Conservation (phyloP, 164 flowering plant species). For the Piper betle region DNA sequence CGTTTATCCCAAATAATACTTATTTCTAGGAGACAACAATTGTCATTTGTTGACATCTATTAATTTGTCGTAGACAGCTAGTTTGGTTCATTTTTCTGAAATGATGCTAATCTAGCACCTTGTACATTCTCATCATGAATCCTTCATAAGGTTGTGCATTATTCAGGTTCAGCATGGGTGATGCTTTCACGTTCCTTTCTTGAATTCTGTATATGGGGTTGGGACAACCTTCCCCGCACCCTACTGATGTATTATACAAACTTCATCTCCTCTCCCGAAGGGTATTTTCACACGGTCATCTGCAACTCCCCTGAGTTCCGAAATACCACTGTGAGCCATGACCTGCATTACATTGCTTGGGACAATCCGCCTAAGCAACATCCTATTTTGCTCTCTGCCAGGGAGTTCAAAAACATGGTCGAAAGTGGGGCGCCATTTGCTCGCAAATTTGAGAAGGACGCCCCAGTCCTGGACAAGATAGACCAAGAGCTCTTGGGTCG, state of each 20-base stretch:
- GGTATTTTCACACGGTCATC: conserved; percentile 92
- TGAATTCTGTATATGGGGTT: conserved; percentile 91
- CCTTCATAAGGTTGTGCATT: not conserved
- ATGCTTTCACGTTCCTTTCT: conserved; percentile 66
- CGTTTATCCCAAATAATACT: not conserved
- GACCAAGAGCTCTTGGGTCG: conserved; percentile 68
- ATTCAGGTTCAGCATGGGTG: conserved; percentile 93
- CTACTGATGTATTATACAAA: conserved; percentile 87
- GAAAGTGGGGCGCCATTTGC: conserved; percentile 90
- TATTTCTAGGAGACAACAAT: no score
- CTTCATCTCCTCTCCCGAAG: conserved; percentile 90
- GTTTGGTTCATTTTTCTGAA: no score
- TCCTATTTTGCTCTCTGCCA: conserved; percentile 49
- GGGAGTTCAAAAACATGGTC: conserved; percentile 70
- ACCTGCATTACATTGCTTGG: conserved; percentile 98
- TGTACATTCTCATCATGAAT: not conserved
- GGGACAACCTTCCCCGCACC: conserved; percentile 90
- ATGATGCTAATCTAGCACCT: not conserved
- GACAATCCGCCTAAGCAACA: conserved; percentile 98
- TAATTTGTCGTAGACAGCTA: not conserved
- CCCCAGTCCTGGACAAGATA: conserved; percentile 79
- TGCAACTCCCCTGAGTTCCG: conserved; percentile 65
- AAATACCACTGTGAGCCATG: conserved; percentile 64
- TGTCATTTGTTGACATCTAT: no score
- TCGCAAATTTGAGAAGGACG: conserved; percentile 68